These are phyloP conservation scores for Neophaeococcomyces mojaviensis DNA, from an alignment of 2,329 filamentous ascomycete genomes.

Conservation along the genomic window DNA sequence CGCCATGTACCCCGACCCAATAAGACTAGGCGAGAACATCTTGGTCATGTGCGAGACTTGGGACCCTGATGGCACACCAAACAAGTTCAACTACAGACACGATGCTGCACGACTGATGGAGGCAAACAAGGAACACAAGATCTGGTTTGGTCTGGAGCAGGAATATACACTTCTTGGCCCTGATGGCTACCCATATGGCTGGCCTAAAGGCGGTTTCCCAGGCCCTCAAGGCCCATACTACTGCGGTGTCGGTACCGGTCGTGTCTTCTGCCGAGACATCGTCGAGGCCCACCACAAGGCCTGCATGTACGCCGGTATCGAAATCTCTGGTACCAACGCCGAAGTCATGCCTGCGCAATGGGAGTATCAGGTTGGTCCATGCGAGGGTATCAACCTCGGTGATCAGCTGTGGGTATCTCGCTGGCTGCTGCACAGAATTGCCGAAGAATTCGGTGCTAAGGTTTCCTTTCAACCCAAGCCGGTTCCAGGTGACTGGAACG, in stretches of 20 bases:
- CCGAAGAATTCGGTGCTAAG: constrained; percentile 93
- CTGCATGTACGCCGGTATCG: constrained; percentile 79
- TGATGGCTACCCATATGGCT: constrained; percentile 84
- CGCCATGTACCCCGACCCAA: constrained; percentile 83
- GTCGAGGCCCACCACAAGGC: constrained; percentile 92
- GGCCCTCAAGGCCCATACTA: constrained; percentile 93
- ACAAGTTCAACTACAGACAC: constrained; percentile 97
- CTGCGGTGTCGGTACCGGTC: constrained; percentile 95
- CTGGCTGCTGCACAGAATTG: constrained; percentile 81
- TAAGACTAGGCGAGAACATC: constrained; percentile 84
- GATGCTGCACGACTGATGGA: constrained; percentile 87
- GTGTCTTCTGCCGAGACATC: constrained; percentile 96
- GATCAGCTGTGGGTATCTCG: constrained; percentile 94
- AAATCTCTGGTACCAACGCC: constrained; percentile 97
- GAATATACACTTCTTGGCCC: constrained; percentile 91
- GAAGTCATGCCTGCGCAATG: constrained; percentile 98
- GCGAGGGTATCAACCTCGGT: constrained; percentile 80
- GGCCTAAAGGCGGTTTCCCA: constrained; percentile 80
- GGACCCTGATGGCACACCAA: constrained; percentile 87
- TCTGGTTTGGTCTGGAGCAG: constrained; percentile 98
- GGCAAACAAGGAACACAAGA: constrained; percentile 69
- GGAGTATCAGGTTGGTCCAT: constrained; percentile 96
- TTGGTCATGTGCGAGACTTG: constrained; percentile 92
- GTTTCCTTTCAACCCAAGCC: constrained; percentile 95
- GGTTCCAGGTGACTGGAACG: constrained; percentile 94